phyloP scores from a whole-genome alignment of 2,329 filamentous ascomycete species.

The Allantophomopsis lycopodina region DNA sequence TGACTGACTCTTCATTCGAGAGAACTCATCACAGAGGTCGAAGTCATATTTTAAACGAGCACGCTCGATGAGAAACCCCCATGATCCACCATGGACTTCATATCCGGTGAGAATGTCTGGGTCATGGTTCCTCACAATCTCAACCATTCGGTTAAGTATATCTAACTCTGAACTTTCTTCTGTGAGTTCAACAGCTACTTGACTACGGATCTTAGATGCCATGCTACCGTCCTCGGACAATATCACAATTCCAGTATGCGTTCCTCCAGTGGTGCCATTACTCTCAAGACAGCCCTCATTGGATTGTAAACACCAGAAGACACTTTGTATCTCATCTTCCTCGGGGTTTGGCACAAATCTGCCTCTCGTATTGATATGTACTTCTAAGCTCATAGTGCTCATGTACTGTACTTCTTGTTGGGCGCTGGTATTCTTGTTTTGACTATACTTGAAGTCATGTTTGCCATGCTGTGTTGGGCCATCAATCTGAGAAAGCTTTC shows the following conservation, averaged over 20 bases:
- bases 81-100: conserved; percentile 85
- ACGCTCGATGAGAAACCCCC: conserved; percentile 91
- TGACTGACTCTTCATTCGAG: conserved; percentile 72
- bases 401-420: conserved; percentile 84
- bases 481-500: conserved; percentile 66
- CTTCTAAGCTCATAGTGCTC: conserved; percentile 88
- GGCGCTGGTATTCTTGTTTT: conserved; percentile 60
- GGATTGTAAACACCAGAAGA: conserved; percentile 83
- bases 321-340: conserved; percentile 72
- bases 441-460: conserved; percentile 76
- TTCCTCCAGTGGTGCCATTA: conserved; percentile 30
- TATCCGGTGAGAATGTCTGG: conserved; percentile 91
- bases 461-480: conserved; percentile 73
- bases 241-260: conserved; percentile 58
- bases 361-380: conserved; percentile 80
- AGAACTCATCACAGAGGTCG: conserved; percentile 82
- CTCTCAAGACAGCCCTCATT: conserved; percentile 46
- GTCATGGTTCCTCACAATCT: conserved; percentile 72
- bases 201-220: conserved; percentile 45
- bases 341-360: conserved; percentile 78
- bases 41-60: conserved; percentile 78
- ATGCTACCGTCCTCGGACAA: conserved; percentile 49
- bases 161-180: conserved; percentile 73
- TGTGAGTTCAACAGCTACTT: conserved; percentile 49
- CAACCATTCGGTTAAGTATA: conserved; percentile 70